A percentile compares a stretch with the other conserved stretches of the same genome.
Conservation (phyloP, 306 rosid genomes). For the Pyrus pyrifolia region DNA sequence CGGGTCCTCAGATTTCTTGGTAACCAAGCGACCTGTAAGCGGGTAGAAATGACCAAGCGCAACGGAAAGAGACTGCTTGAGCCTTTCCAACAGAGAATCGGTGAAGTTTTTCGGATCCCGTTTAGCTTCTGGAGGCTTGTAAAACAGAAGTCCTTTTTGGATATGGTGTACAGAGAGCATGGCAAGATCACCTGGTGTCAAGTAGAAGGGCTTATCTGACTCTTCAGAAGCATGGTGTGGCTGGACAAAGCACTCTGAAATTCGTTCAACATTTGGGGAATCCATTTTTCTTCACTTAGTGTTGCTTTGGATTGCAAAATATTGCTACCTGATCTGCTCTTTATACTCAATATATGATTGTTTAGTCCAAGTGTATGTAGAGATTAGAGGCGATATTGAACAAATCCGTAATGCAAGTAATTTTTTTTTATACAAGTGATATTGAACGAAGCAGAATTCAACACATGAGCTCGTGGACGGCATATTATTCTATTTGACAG, state of each 20-base stretch:
- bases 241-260: conserved; percentile 31
- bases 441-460: no score
- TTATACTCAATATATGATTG: not conserved
- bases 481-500: no score
- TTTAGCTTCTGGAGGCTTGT: conserved; percentile 29
- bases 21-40: conserved; percentile 43
- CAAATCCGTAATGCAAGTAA: no score
- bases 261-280: not conserved
- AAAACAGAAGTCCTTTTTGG: conserved; percentile 63
- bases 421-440: no score
- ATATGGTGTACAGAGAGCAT: conserved; percentile 49
- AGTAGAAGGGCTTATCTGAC: conserved; percentile 24
- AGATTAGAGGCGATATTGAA: not conserved
- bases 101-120: conserved; percentile 9
- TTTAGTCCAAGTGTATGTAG: not conserved
- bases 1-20: conserved; percentile 20
- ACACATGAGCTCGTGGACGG: no score
- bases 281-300: not conserved
- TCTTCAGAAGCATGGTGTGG: conserved; percentile 15
- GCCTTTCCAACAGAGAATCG: conserved; percentile 18
- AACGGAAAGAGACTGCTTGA: conserved; percentile 45
- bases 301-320: not conserved
- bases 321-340: not conserved
- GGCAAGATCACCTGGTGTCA: conserved; percentile 39
- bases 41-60: conserved; percentile 61